Percentiles rank a stretch among this genome's conserved stretches.
Evolutionary conservation across 2,329 filamentous ascomycete genomes (phyloP).

Genomic region (Cordyceps cicadae): DNA sequence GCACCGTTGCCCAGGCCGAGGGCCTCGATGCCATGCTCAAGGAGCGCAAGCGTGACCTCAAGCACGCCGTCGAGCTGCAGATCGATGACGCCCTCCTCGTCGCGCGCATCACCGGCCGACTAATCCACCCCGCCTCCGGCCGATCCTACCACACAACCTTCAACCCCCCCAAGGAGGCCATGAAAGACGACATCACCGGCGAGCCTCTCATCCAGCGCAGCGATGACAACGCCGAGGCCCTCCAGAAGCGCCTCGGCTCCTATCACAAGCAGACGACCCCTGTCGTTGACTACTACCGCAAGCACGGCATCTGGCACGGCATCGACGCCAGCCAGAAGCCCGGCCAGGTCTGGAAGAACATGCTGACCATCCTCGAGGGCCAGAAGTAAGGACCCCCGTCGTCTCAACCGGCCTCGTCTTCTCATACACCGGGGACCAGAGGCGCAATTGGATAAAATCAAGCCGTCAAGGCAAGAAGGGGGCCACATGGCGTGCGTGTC

Average conservation of each 20-base stretch:
- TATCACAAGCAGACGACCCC: slow-evolving; percentile 93
- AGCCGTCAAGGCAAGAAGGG: not conserved
- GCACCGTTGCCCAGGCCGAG: slow-evolving; percentile 91
- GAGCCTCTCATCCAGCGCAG: slow-evolving; percentile 94
- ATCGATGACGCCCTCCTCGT: slow-evolving; percentile 94
- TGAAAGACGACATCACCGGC: slow-evolving; percentile 95
- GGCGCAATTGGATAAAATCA: slow-evolving; percentile 12
- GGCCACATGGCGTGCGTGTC: not conserved
- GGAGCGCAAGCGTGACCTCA: slow-evolving; percentile 70
- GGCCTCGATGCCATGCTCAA: slow-evolving; percentile 87
- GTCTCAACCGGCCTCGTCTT: not conserved
- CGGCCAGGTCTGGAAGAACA: slow-evolving; percentile 87
- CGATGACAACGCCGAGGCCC: slow-evolving; percentile 91
- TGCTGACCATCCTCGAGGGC: slow-evolving; percentile 74
- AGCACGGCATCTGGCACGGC: slow-evolving; percentile 92
- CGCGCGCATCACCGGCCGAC: slow-evolving; percentile 88
- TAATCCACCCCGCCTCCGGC: slow-evolving; percentile 91
- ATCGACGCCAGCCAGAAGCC: slow-evolving; percentile 96
- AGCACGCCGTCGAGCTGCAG: slow-evolving; percentile 93
- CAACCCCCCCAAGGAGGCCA: slow-evolving; percentile 88
- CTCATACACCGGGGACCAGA: not conserved
- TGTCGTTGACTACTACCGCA: slow-evolving; percentile 93
- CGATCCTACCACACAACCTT: slow-evolving; percentile 98
- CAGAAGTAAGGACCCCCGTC: slow-evolving; percentile 28
- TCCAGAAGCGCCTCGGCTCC: slow-evolving; percentile 88